Percentiles rank a stretch among this genome's conserved stretches.
Conservation (phyloP, 768 basidiomycete genomes). For the Lyophyllum semitale region DNA sequence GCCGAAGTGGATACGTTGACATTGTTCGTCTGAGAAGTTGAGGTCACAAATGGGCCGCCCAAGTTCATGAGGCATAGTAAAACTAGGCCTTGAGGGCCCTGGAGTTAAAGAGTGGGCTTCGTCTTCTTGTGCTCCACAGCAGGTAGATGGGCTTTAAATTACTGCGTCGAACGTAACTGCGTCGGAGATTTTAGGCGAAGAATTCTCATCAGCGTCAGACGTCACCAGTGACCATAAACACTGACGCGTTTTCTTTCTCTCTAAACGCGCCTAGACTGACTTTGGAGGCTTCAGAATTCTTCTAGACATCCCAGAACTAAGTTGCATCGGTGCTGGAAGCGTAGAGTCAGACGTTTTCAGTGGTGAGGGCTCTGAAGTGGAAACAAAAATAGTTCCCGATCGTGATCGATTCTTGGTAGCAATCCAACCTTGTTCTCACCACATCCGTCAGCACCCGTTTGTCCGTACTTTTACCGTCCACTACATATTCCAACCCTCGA, state of each 20-base stretch:
- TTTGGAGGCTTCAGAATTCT: background rate
- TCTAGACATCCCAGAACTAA: background rate
- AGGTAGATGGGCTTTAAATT: background rate
- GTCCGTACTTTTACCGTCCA: no score
- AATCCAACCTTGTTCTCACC: no score
- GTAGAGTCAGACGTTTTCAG: background rate
- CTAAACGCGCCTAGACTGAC: background rate
- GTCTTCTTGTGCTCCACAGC: background rate
- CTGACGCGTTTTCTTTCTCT: no score
- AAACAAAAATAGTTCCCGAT: no score
- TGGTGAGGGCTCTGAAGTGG: no score
- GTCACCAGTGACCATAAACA: background rate
- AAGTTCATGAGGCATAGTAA: conserved; percentile 9
- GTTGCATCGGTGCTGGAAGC: background rate
- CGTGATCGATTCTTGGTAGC: no score
- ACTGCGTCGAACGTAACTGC: background rate
- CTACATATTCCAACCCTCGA: no score
- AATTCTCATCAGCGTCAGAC: background rate
- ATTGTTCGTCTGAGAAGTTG: conserved; percentile 6
- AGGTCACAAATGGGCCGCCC: conserved; percentile 7
- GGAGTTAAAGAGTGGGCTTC: conserved; percentile 4
- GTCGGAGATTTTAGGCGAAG: background rate
- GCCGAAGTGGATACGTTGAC: conserved; percentile 10
- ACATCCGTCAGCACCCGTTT: no score
- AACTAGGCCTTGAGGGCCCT: conserved; percentile 5